Evolutionary conservation across 169 alveolate species (phyloP).

Genomic region (Babesia sp.): DNA sequence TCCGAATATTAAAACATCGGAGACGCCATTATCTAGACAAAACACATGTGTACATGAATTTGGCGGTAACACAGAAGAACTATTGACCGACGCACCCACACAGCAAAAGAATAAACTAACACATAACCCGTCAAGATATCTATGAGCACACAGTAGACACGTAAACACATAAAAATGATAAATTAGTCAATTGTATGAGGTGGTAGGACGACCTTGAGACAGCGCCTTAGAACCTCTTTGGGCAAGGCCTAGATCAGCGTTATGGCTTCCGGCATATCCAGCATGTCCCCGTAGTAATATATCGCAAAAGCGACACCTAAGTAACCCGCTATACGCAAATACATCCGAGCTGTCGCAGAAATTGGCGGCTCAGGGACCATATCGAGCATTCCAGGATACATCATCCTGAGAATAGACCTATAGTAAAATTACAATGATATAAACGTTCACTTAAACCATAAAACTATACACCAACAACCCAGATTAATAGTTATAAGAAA

Average conservation of each 20-base stretch:
- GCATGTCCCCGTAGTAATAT: constrained; percentile 74
- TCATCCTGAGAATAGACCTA: constrained; percentile 52
- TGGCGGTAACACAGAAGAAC: neutral
- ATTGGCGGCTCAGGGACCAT: constrained; percentile 69
- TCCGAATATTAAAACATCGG: no score
- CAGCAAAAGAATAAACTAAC: neutral
- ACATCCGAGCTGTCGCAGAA: constrained; percentile 68
- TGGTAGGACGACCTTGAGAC: no score
- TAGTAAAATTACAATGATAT: neutral
- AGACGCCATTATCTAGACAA: neutral
- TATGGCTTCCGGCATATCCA: constrained; percentile 77
- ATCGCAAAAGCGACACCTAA: constrained; percentile 69
- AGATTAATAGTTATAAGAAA: neutral
- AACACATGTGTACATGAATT: neutral
- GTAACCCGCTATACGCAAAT: constrained; percentile 70
- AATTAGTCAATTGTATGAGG: neutral
- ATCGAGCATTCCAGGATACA: constrained; percentile 80
- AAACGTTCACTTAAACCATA: neutral
- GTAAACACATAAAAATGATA: neutral
- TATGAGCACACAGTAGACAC: neutral
- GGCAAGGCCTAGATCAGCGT: neutral
- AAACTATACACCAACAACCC: neutral
- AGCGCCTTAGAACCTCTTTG: no score
- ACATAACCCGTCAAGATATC: neutral
- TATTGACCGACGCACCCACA: neutral